A percentile compares a stretch with the other conserved stretches of the same genome.
Conservation (phyloP, 306 rosid genomes). For the Cicer arietinum region DNA sequence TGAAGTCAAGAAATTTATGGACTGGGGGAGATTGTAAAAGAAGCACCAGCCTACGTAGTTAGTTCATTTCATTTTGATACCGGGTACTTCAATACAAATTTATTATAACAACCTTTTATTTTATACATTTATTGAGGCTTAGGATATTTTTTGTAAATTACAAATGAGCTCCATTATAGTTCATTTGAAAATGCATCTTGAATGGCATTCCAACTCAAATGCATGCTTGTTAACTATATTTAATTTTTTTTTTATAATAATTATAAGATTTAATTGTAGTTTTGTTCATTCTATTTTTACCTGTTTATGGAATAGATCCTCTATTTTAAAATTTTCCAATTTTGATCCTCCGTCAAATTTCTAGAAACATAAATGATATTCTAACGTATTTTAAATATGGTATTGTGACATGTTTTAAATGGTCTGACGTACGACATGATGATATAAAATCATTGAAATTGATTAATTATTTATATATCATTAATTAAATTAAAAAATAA, state of each 20-base stretch:
- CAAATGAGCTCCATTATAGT: conserved; percentile 46
- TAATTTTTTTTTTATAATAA: not conserved
- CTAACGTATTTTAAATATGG: no score
- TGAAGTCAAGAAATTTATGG: conserved; percentile 83
- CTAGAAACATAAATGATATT: no score
- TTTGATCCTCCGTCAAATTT: no score
- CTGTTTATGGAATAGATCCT: no score
- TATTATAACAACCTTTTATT: not conserved
- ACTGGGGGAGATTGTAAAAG: conserved; percentile 66
- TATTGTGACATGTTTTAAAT: no score
- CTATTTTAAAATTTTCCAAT: no score
- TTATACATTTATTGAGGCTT: conserved; percentile 36
- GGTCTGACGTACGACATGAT: no score
- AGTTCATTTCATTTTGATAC: conserved; percentile 40
- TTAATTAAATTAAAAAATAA: no score
- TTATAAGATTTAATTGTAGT: not conserved
- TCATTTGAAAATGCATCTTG: conserved; percentile 45
- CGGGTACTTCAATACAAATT: conserved; percentile 37
- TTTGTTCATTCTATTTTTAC: no score
- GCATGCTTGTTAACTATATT: not conserved
- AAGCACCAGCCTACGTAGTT: not conserved
- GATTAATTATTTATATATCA: no score
- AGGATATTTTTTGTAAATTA: conserved; percentile 45
- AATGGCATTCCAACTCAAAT: conserved; percentile 31
- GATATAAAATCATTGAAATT: no score